Base-by-base conservation (phyloP, 2,329 filamentous ascomycete species). In the Aspergillus unguis region DNA sequence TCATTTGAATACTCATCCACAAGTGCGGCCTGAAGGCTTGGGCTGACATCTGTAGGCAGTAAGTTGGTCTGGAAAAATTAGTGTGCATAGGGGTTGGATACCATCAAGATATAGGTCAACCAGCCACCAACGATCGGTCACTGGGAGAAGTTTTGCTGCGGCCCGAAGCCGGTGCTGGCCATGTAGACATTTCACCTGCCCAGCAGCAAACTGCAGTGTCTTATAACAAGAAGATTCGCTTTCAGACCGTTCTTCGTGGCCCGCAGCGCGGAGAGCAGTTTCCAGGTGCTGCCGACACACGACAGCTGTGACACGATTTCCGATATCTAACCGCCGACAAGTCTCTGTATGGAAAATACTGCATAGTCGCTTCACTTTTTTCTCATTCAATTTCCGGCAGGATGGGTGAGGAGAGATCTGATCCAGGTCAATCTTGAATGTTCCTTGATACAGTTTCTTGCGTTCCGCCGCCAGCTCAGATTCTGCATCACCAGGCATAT, bases 261-360 rank as follows among this genome's bases (percentile, higher is more conserved):
- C n/a, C 4, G 43, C 42, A 40, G 54, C 50, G 26, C 32, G 36
- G 3, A 59, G 52, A 6, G 47, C 36, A 29, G 40, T 41, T 6
- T 31, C 29, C 27, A 71, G 64, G 43, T 62, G 25, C 52, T 58
- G 44, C 56, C 59, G 43, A 44, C 61, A 59, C 47, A 71, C 63
- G 5, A 68, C 46, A 11, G 62, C 61, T 53, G 60, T 63, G 53
- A 70, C 59, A 54, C 66, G 60, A 60, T 71, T 68, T 42, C 50
- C 46, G 27, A 67, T 25, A 52, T 68, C 56, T 31, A 63, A 56
- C 26, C 56, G 50, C 41, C 52, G 48, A 56, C 56, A 66, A 10
- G 49, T 7, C 42, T 65, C 56, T 35, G 64, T 58, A 11, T 37
- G 43, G 53, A 63, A 68, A 37, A 63, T 59, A 27, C 44, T 44